phyloP scores from a whole-genome alignment of 306 rosid genomes.

The Vigna radiata region DNA sequence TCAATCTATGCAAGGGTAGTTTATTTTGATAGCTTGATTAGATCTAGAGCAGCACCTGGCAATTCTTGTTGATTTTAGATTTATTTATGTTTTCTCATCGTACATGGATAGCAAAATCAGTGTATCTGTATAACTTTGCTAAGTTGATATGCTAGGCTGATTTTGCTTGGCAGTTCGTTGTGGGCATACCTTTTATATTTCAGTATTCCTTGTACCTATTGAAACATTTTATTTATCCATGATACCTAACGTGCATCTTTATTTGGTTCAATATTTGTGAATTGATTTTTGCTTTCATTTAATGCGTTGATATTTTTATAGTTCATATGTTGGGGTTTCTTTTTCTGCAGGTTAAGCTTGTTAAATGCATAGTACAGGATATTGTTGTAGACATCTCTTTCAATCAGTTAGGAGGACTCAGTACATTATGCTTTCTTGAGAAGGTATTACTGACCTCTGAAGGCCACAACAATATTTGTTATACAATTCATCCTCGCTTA shows the following conservation, averaged over 20 bases:
- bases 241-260: constrained; percentile 5
- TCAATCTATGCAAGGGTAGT: constrained; percentile 4
- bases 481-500: constrained; percentile 3
- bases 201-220: constrained; percentile 2
- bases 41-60: neutral
- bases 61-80: constrained; percentile 33
- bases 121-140: constrained; percentile 20
- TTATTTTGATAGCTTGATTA: constrained; percentile 36
- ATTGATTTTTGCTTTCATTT: constrained; percentile 22
- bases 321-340: constrained; percentile 34
- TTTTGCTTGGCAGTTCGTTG: constrained; percentile 9
- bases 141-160: constrained; percentile 20
- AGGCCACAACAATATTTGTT: constrained; percentile 20
- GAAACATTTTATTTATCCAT: constrained; percentile 23
- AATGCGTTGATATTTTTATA: constrained; percentile 15
- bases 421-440: constrained; percentile 88
- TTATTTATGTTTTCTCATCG: neutral
- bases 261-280: constrained; percentile 11
- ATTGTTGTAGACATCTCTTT: constrained; percentile 88
- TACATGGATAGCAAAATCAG: constrained; percentile 12
- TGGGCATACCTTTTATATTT: neutral
- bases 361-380: constrained; percentile 85
- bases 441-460: constrained; percentile 60
- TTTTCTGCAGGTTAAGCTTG: constrained; percentile 86
- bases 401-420: constrained; percentile 95